These are phyloP conservation scores for Fusarium tanahbumbuense DNA, from an alignment of 2,329 filamentous ascomycete species.

Conservation along the genomic window DNA sequence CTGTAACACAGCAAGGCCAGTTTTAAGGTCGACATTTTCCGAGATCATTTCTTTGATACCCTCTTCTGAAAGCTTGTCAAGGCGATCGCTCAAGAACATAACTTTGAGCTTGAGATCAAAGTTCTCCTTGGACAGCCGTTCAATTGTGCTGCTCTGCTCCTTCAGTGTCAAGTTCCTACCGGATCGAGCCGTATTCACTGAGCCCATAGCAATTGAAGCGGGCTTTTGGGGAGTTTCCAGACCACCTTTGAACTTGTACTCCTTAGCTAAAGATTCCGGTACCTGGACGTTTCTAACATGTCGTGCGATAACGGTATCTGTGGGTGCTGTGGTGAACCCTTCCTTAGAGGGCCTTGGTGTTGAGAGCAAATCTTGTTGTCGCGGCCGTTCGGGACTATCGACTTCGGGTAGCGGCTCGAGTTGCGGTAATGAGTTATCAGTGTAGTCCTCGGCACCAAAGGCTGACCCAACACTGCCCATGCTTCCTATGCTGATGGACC, in stretches of 20 bases:
- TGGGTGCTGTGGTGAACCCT: constrained; percentile 70
- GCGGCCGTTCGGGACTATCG: constrained; percentile 55
- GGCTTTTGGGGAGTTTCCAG: constrained; percentile 69
- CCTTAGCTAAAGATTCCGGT: constrained; percentile 85
- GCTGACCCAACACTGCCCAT: constrained; percentile 87
- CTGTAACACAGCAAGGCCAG: constrained; percentile 86
- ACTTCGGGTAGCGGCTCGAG: constrained; percentile 64
- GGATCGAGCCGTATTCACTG: constrained; percentile 63
- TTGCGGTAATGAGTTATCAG: constrained; percentile 58
- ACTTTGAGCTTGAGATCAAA: constrained; percentile 98
- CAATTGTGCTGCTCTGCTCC: constrained; percentile 97
- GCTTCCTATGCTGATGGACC: constrained; percentile 88
- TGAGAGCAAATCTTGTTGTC: constrained; percentile 63
- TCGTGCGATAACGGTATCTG: constrained; percentile 88
- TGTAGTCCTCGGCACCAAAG: constrained; percentile 68
- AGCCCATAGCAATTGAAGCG: constrained; percentile 60
- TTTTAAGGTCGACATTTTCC: constrained; percentile 95
- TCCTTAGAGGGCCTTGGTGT: constrained; percentile 76
- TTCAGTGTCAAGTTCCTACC: constrained; percentile 87
- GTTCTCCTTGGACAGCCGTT: constrained; percentile 96
- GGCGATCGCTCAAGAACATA: constrained; percentile 92
- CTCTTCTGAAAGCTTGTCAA: constrained; percentile 94
- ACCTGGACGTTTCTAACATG: constrained; percentile 92
- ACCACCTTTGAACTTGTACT: constrained; percentile 82
- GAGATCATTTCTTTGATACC: constrained; percentile 98